A percentile compares a stretch with the other conserved stretches of the same genome.
Evolutionary conservation across 179 eudicot species (phyloP).

Genomic region (Actinidia polygama): DNA sequence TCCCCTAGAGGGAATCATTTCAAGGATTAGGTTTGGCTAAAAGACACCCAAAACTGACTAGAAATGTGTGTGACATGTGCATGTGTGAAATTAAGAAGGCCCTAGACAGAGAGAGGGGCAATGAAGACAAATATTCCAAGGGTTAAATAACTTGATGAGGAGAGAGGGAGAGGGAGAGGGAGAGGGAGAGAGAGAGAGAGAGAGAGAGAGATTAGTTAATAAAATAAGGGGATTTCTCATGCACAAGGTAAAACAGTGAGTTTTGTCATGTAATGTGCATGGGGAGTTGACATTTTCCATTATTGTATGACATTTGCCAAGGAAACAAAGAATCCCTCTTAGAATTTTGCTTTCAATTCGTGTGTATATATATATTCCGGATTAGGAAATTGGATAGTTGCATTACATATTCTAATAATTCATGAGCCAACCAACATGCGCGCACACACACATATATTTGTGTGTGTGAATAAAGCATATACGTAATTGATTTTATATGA

Average conservation of each 20-base stretch:
- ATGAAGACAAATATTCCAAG: conserved; percentile 32
- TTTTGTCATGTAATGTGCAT: conserved; percentile 24
- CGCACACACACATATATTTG: too few species aligned
- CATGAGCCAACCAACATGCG: too few species aligned
- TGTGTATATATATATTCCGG: too few species aligned
- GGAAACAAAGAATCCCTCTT: conserved; percentile 3
- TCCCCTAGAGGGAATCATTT: conserved; percentile 22
- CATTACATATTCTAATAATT: too few species aligned
- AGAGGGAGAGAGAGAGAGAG: not conserved
- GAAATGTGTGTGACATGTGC: conserved; percentile 23
- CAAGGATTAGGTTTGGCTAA: conserved; percentile 24
- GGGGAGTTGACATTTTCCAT: conserved; percentile 27
- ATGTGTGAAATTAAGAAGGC: not conserved
- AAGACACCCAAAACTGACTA: conserved; percentile 24
- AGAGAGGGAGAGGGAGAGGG: not conserved
- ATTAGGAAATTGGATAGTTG: too few species aligned
- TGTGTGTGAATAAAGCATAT: too few species aligned
- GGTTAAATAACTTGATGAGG: conserved; percentile 5
- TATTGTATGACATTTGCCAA: not conserved
- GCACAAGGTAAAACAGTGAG: not conserved
- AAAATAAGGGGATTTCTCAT: conserved; percentile 13
- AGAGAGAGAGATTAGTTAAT: not conserved
- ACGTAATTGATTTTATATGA: too few species aligned
- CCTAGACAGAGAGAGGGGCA: not conserved
- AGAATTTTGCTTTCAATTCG: conserved; percentile 15